Evolutionary conservation across 2,329 filamentous ascomycete genomes (phyloP), one percentile per base, ranked within the genome.

Genomic region (Fusarium chaquense): DNA sequence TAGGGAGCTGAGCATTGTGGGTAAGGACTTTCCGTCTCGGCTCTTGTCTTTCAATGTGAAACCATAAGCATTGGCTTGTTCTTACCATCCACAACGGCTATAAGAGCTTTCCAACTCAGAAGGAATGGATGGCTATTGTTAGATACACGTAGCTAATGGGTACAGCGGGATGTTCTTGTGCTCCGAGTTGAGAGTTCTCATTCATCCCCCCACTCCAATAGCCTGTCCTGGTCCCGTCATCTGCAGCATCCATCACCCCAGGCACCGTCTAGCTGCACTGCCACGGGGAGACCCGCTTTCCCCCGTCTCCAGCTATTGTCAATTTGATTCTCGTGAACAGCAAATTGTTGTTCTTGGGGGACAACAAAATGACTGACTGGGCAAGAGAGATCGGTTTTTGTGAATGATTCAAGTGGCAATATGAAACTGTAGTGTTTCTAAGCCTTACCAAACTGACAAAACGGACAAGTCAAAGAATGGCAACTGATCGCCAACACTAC

Each of bases 271-370:
- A 51, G 32, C 35, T 54, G 46, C 67, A 65, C 67, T 70, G 67
- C 67, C 67, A 70, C 63, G 28, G 63, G 67, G 67, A 51, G 67
- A 52, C 55, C 67, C 67, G 64, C 63, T 58, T 32, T 44, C 51
- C 51, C 59, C 56, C 64, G 24, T 60, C 30, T 36, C 38, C 16
- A 51, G 30, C 32, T 49, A 49, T 35, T 40, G 13, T 47, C 43
- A 58, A 64, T 64, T 61, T 50, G 22, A 33, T 64, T 63, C 49
- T 63, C 58, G 18, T 63, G 58, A 22, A 41, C 43, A 60, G 36
- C 9, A 40, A 38, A 36, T 18, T 38, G 28, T 24, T 40, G n/a
- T 40, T 11, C 7, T 40, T 40, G 36, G 18, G 35, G n/a, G 36
- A 35, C 18, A 35, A 16, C 33, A 16, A 16, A 20, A 22, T 22